Percentiles rank a stretch among this genome's conserved stretches.
These are phyloP conservation scores for Geotrichum aggregatum DNA, from an alignment of 1,139 yeast species.

Conservation along the genomic window DNA sequence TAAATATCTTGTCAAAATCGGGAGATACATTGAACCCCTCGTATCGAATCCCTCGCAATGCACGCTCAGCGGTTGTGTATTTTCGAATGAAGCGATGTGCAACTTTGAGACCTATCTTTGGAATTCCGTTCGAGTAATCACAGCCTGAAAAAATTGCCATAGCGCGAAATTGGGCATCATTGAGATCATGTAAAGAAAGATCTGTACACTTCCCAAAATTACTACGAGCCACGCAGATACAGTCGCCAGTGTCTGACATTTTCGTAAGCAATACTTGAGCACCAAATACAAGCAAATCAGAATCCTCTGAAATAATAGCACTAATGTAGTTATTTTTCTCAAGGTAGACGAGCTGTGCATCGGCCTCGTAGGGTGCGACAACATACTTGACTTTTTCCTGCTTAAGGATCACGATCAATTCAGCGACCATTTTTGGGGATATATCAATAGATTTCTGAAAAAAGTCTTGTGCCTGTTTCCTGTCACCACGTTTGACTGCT, in stretches of 20 bases:
- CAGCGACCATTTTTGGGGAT: constrained; percentile 86
- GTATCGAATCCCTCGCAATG: constrained; percentile 53
- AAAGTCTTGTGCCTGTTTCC: constrained; percentile 58
- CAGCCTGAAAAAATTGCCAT: constrained; percentile 92
- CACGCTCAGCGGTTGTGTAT: constrained; percentile 50
- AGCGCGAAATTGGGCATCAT: constrained; percentile 58
- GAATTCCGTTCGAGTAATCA: constrained; percentile 86
- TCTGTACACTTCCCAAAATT: constrained; percentile 39
- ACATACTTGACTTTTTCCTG: constrained; percentile 58
- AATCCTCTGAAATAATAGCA: constrained; percentile 90
- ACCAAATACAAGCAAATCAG: constrained; percentile 89
- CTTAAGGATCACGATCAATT: constrained; percentile 68
- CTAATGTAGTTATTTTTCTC: constrained; percentile 72
- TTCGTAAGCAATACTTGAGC: constrained; percentile 74
- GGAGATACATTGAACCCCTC: constrained; percentile 58
- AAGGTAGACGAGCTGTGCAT: constrained; percentile 89
- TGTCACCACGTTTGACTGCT: constrained; percentile 50
- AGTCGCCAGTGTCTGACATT: constrained; percentile 64
- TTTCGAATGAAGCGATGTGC: constrained; percentile 63
- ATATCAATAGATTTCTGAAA: constrained; percentile 81
- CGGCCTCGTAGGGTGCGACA: constrained; percentile 98
- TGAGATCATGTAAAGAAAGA: constrained; percentile 44
- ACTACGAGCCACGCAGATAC: constrained; percentile 61
- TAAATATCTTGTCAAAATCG: constrained; percentile 56
- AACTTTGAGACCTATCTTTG: constrained; percentile 73